Evolutionary conservation across 352 stramenopile species (phyloP), one percentile per base, ranked within the genome.

Genomic region (Pilasporangium apinafurcum): DNA sequence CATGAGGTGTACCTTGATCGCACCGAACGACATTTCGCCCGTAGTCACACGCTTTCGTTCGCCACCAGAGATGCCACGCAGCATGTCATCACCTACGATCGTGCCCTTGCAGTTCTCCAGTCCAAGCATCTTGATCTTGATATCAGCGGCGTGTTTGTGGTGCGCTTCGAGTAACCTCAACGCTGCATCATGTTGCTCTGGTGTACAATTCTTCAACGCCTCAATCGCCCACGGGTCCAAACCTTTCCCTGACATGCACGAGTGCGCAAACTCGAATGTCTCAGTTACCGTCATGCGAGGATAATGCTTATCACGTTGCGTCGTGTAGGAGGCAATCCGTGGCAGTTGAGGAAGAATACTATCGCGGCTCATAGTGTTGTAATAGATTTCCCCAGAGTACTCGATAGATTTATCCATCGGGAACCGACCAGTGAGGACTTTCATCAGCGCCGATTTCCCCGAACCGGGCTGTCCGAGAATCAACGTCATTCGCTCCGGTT

Each of bases 201-300:
- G 41, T 24, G 55, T 56, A 51, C 61, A 71, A 28, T 81, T 68
- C 14, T 54, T 50, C 14, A 70, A 25, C 5, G 65, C 55, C 17
- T 80, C 53, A 2, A 62, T 26, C 13, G 62, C 35, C 60, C 62
- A 81, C 2, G 53, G 58, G 27, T 73, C 65, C 17, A 75, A 51
- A 3, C 42, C 83, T 48, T 57, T 62, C 24, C 61, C 64, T 4
- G 41, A 44, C 27, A 49, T 75, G 44, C 66, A 96, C 38, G 82
- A 70, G 56, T 94, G 94, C 4, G 92, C 80, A 56, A 98, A 98
- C 32, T 85, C 65, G 30, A 98, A 87, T 3, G 90, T 98, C 52
- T 98, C 93, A 17, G 85, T 59, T 1, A 98, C 94, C 0, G 89
- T 97, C 16, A 98, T 60, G 13, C 71, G 59, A 12, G 92, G 69